Conservation (phyloP, 768 basidiomycete species). For the Leucosporidium creatinivorum region DNA sequence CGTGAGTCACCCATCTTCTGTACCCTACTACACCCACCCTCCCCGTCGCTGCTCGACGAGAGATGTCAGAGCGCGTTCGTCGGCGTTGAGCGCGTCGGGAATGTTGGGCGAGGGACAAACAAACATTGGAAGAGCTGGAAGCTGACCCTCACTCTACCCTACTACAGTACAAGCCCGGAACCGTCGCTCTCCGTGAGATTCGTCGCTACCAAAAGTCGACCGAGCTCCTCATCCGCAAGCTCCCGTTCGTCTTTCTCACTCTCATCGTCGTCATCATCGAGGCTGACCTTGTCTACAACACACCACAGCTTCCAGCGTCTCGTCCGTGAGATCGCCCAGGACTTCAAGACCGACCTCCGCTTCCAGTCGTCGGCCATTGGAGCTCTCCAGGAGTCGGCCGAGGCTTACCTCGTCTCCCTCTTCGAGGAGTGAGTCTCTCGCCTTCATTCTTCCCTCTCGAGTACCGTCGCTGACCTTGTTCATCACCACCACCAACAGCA, state of each 20-base stretch:
- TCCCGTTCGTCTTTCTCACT: constrained; percentile 34
- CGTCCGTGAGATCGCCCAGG: constrained; percentile 52
- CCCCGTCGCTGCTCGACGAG: neutral
- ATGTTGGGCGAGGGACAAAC: neutral
- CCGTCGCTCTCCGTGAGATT: constrained; percentile 70
- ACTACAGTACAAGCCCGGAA: constrained; percentile 60
- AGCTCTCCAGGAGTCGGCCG: constrained; percentile 59
- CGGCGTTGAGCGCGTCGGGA: neutral
- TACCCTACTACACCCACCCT: neutral
- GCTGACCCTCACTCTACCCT: neutral
- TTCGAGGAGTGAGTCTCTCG: constrained; percentile 51
- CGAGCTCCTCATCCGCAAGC: constrained; percentile 51
- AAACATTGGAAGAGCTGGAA: neutral
- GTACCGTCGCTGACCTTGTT: no score
- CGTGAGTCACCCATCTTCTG: neutral
- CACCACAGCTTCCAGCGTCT: constrained; percentile 48
- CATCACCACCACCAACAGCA: neutral
- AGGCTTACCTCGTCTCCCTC: constrained; percentile 65
- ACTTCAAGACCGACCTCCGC: constrained; percentile 63
- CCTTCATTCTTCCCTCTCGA: constrained; percentile 45
- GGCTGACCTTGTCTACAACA: neutral
- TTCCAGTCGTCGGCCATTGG: constrained; percentile 67
- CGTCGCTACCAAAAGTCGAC: constrained; percentile 50
- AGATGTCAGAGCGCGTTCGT: neutral
- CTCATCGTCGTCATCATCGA: neutral